These are phyloP conservation scores for Boletus reticuloceps DNA, from an alignment of 768 basidiomycete species.

Conservation along the genomic window DNA sequence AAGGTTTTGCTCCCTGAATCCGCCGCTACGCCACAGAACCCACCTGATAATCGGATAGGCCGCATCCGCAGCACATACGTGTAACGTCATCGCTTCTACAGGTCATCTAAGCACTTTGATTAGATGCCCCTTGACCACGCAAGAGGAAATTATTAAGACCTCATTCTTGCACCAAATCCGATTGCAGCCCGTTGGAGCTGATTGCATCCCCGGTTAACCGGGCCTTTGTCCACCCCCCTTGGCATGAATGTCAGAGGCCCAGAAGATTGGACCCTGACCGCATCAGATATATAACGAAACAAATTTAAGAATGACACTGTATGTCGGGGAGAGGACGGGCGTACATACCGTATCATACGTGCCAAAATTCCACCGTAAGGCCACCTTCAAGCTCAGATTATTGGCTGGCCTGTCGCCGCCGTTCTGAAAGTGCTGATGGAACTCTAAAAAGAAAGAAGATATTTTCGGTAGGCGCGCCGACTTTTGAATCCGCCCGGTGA, in stretches of 20 bases:
- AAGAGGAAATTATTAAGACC: neutral
- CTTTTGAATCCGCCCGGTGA: neutral
- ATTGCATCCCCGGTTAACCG: neutral
- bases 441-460: conserved; percentile 8
- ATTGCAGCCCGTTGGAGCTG: neutral
- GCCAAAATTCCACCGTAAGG: conserved; percentile 1
- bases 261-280: neutral
- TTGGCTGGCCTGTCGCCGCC: neutral
- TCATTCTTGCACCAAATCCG: neutral
- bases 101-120: neutral
- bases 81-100: neutral
- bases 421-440: conserved; percentile 2
- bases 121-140: neutral
- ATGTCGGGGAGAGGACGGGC: neutral
- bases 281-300: conserved; percentile 4
- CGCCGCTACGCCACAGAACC: conserved; percentile 22
- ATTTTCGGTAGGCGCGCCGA: neutral
- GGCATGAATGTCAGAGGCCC: neutral
- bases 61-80: neutral
- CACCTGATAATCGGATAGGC: conserved; percentile 7
- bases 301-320: neutral
- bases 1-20: neutral
- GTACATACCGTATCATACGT: neutral
- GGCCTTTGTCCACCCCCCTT: neutral
- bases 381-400: conserved; percentile 1